Evolutionary conservation across 2,329 filamentous ascomycete species (phyloP).

Genomic region (Aspergillus novofumigatus): DNA sequence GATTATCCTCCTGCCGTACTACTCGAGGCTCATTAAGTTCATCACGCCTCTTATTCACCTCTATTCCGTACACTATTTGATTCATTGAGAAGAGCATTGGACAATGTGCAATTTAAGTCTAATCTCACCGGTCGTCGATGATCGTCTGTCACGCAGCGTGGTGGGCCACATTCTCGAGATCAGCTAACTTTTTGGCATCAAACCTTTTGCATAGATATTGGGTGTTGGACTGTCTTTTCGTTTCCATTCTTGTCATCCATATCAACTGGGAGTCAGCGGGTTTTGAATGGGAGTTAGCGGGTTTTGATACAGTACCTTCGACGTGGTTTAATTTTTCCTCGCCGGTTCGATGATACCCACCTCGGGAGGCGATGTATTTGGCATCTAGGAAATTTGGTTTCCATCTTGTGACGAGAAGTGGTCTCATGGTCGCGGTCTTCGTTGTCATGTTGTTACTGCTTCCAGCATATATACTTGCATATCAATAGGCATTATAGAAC

Average conservation of each 20-base stretch:
- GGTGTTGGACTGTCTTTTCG: background rate
- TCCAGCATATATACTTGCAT: background rate
- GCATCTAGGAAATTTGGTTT: slow-evolving; percentile 9
- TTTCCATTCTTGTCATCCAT: background rate
- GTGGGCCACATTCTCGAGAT: background rate
- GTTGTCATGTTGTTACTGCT: background rate
- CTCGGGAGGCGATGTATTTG: slow-evolving; percentile 14
- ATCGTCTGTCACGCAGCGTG: background rate
- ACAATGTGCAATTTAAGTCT: background rate
- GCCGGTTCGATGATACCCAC: slow-evolving; percentile 15
- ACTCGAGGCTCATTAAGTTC: slow-evolving; percentile 7
- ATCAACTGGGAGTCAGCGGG: background rate
- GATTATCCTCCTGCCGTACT: background rate
- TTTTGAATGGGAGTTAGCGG: background rate
- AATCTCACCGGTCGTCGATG: background rate
- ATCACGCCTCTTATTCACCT: slow-evolving; percentile 9
- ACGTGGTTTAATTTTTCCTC: slow-evolving; percentile 2
- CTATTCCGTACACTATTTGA: background rate
- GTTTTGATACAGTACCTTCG: slow-evolving; percentile 1
- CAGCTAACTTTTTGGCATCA: background rate
- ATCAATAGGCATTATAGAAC: background rate
- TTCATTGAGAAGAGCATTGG: background rate
- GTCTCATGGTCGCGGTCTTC: background rate
- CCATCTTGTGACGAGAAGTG: background rate
- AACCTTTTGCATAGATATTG: background rate